A percentile compares a stretch with the other conserved stretches of the same genome.
These are phyloP conservation scores for Thermomucor indicae-seudaticae DNA, from an alignment of 371 early-diverging fungal species.

Conservation along the genomic window DNA sequence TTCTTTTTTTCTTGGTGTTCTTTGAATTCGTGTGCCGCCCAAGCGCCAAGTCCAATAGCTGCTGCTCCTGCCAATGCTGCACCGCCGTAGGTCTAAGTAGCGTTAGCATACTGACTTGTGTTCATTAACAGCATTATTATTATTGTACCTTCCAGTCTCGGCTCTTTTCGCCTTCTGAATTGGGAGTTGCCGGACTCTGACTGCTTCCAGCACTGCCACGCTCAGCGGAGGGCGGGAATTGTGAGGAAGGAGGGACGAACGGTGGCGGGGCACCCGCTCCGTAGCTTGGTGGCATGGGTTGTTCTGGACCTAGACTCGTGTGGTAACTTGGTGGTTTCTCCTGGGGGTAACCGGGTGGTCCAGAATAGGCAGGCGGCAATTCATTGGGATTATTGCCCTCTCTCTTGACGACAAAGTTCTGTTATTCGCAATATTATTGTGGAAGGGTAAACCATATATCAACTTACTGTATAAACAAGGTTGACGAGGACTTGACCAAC, in stretches of 20 bases:
- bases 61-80: slow-evolving; percentile 38
- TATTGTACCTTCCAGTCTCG: neutral
- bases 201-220: neutral
- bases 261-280: slow-evolving; percentile 22
- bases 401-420: no score
- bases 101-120: neutral
- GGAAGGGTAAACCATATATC: no score
- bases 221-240: neutral
- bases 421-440: no score
- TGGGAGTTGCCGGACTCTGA: neutral
- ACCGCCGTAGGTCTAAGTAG: slow-evolving; percentile 37
- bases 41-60: slow-evolving; percentile 31
- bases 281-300: slow-evolving; percentile 22
- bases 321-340: slow-evolving; percentile 7
- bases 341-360: slow-evolving; percentile 2
- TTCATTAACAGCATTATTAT: no score
- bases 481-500: slow-evolving; percentile 18
- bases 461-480: slow-evolving; percentile 14
- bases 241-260: slow-evolving; percentile 12
- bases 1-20: slow-evolving; percentile 25
- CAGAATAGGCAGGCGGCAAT: slow-evolving; percentile 11
- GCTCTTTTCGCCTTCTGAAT: neutral
- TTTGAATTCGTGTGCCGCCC: slow-evolving; percentile 22
- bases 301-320: slow-evolving; percentile 20
- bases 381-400: neutral